Evolutionary conservation across 768 basidiomycete genomes (phyloP).

Genomic region (Boletus sensibilis): DNA sequence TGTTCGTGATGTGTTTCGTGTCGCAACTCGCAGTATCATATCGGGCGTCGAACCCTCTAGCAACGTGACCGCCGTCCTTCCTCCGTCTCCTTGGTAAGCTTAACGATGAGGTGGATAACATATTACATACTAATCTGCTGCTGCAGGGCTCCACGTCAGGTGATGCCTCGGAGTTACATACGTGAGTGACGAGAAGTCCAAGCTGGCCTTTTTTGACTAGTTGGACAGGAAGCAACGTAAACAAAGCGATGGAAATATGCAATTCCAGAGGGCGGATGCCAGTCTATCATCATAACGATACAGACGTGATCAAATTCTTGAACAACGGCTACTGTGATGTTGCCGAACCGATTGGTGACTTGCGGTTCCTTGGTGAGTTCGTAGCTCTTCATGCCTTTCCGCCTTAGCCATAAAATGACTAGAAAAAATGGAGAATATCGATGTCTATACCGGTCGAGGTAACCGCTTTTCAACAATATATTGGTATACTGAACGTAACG

Average conservation of each 20-base stretch:
- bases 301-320: constrained; percentile 61
- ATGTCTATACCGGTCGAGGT: constrained; percentile 62
- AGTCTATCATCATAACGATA: constrained; percentile 50
- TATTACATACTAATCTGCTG: not conserved
- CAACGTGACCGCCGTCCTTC: not conserved
- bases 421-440: constrained; percentile 57
- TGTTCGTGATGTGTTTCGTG: not conserved
- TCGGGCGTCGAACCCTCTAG: not conserved
- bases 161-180: constrained; percentile 40
- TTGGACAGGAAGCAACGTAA: not conserved
- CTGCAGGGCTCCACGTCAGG: constrained; percentile 7
- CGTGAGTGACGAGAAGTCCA: constrained; percentile 24
- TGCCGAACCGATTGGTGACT: constrained; percentile 54
- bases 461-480: not conserved
- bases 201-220: not conserved
- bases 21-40: not conserved
- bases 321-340: constrained; percentile 78
- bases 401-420: not conserved
- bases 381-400: not conserved
- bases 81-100: not conserved
- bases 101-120: not conserved
- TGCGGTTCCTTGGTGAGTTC: constrained; percentile 52
- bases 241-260: not conserved
- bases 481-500: not conserved
- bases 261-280: not conserved